phyloP scores from a whole-genome alignment of 306 rosid species.

The Casuarina glauca region DNA sequence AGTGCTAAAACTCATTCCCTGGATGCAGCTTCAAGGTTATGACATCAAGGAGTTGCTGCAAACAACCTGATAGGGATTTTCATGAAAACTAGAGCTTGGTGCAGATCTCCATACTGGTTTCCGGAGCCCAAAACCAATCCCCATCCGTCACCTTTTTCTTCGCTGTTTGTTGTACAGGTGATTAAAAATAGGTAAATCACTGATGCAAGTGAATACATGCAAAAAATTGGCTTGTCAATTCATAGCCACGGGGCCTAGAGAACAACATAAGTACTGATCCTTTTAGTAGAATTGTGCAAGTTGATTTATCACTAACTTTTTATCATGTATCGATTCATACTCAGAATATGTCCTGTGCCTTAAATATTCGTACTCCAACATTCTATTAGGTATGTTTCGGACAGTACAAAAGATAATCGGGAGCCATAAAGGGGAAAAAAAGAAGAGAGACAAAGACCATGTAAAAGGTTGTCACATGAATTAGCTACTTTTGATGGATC shows the following conservation, averaged over 20 bases:
- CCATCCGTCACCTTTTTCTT: not conserved
- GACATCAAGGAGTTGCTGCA: constrained; percentile 95
- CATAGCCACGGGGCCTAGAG: not conserved
- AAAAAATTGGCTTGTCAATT: not conserved
- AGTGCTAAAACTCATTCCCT: constrained; percentile 28
- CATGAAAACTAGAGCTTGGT: constrained; percentile 29
- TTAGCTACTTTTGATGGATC: too few relatives aligned
- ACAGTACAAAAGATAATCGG: too few relatives aligned
- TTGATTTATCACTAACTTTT: not conserved
- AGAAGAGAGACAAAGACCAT: too few relatives aligned
- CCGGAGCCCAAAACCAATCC: constrained; percentile 11
- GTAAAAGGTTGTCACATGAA: too few relatives aligned
- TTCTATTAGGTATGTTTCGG: too few relatives aligned
- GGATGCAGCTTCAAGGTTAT: constrained; percentile 82
- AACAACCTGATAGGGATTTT: constrained; percentile 46
- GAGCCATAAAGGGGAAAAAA: too few relatives aligned
- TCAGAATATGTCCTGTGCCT: not conserved
- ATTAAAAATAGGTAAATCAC: not conserved
- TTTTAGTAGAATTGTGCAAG: not conserved
- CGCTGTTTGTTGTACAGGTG: not conserved
- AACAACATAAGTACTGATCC: not conserved
- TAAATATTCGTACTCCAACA: too few relatives aligned
- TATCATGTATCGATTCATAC: not conserved
- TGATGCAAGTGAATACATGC: not conserved
- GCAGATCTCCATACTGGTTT: constrained; percentile 16